Base-by-base conservation (phyloP, 495 filamentous ascomycete genomes). In the Polyplosphaeria fusca region DNA sequence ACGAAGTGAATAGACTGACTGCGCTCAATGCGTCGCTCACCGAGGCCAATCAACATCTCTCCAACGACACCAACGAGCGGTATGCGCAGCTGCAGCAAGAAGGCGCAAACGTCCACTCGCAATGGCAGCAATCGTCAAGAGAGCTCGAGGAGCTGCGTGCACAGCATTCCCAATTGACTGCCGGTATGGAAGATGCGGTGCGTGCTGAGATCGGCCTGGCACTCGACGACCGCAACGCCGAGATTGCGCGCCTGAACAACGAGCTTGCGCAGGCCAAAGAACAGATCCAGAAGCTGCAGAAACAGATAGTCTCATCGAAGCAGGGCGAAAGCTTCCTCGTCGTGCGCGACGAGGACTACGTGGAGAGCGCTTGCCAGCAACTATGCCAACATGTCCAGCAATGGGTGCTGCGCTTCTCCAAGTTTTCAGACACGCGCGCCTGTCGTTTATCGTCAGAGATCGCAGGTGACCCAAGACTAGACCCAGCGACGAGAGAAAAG, bases 351-450 rank as follows among this genome's bases (percentile, higher is more conserved):
- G 88, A 94, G 61, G 89, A 95, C 68, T 91, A 96, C 75, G 97
- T 98, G 66, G 88, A 93, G 61, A 82, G 81, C 65, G 88, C 89
- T n/a, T 96, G 92, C 71, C 88, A 95, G 66, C 83, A 91, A 67
- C 82, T 98, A 14, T 97, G 89, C 68, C 85, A 88, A 62, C 90
- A 95, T 63, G 89, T 96, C 14, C 91, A 95, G 66, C 87, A 92
- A 73, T 98, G 91, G 90, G 88, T 96, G 27, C 76, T 95, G 56
- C 88, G 91, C 66, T 98, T 97, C 76, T 96, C 90, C 52, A 95
- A 95, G 66, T 88, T 92, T 74, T 96, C 91, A 51, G 89, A 96
- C 68, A 88, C 87, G 70, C 82, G 84, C 63, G 84, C 85, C 42
- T 96, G 91, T 71, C 82, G 88, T 58, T 75, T 85, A 45, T 86